phyloP scores from a whole-genome alignment of 2,329 filamentous ascomycete species.

The Pseudogymnoascus sp. region DNA sequence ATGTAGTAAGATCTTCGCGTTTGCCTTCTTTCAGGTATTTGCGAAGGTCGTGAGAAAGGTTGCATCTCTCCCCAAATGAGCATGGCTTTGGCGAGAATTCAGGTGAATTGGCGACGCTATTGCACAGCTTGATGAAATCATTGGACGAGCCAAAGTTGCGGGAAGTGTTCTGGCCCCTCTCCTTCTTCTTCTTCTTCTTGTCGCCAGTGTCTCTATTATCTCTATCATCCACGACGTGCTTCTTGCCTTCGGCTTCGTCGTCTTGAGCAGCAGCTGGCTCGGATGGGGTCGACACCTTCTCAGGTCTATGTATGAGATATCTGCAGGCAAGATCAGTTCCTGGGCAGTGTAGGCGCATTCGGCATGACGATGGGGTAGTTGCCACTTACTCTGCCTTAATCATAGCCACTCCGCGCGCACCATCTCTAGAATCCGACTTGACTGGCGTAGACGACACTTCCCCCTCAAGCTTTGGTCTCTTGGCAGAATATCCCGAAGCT shows the following conservation, averaged over 20 bases:
- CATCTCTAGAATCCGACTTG: conserved; percentile 17
- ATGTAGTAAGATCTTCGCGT: conserved; percentile 67
- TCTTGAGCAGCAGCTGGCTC: conserved; percentile 30
- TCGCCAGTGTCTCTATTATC: conserved; percentile 30
- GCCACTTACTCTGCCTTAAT: conserved; percentile 28
- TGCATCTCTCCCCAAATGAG: conserved; percentile 72
- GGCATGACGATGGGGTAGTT: neutral
- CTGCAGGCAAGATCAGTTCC: conserved; percentile 15
- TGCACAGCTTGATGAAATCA: conserved; percentile 72
- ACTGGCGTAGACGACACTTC: neutral
- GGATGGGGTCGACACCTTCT: conserved; percentile 5
- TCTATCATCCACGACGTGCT: conserved; percentile 34
- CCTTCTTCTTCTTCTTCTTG: conserved; percentile 49
- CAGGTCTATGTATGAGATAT: conserved; percentile 24
- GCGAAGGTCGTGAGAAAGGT: conserved; percentile 73
- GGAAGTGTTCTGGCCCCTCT: conserved; percentile 72
- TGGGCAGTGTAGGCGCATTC: neutral
- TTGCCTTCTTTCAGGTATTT: conserved; percentile 79
- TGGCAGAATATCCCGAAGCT: conserved; percentile 40
- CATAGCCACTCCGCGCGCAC: conserved; percentile 26
- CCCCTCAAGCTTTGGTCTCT: conserved; percentile 50
- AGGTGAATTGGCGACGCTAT: conserved; percentile 58
- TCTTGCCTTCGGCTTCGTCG: conserved; percentile 51
- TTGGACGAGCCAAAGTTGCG: conserved; percentile 73
- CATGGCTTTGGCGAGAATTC: conserved; percentile 80